Conservation (phyloP, 495 filamentous ascomycete species). For the Astrocystis sublimbata region DNA sequence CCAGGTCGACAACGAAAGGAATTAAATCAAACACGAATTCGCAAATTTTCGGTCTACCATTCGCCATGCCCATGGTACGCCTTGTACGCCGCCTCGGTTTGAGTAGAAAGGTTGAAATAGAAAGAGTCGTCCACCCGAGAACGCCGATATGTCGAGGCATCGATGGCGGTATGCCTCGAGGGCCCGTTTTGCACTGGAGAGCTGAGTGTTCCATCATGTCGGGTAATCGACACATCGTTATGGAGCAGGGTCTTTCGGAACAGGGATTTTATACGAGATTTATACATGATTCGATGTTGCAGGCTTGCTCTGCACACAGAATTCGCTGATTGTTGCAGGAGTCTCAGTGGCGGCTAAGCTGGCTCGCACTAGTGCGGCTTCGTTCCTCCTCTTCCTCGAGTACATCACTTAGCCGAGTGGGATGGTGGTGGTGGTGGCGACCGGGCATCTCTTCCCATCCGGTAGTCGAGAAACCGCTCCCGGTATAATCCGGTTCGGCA, state of each 20-base stretch:
- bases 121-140: slow-evolving; percentile 14
- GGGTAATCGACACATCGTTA: not conserved
- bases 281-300: slow-evolving; percentile 8
- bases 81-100: slow-evolving; percentile 12
- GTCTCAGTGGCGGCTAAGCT: slow-evolving; percentile 45
- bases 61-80: slow-evolving; percentile 22
- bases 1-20: slow-evolving; percentile 9
- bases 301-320: not conserved
- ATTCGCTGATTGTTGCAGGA: not conserved
- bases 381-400: slow-evolving; percentile 80
- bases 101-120: slow-evolving; percentile 13
- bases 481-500: slow-evolving; percentile 47
- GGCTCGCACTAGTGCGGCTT: slow-evolving; percentile 58
- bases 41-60: slow-evolving; percentile 19
- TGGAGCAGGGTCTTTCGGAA: not conserved
- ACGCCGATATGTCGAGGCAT: not conserved
- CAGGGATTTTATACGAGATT: not conserved
- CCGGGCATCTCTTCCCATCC: slow-evolving; percentile 74
- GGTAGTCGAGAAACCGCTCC: slow-evolving; percentile 63
- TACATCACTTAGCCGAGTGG: slow-evolving; percentile 91
- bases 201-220: not conserved
- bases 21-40: slow-evolving; percentile 22
- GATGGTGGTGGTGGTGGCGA: slow-evolving; percentile 78
- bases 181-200: not conserved
- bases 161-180: not conserved